Evolutionary conservation across 176 grass and related monocot species (phyloP).

Genomic region (barley (Hordeum vulgare)): MorexV3_pseudomolecules_assembly NC_058522.1:130436601-130437100

Average conservation of each 20-base stretch:
- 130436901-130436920: not conserved
- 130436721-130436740: not conserved
- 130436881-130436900: not conserved
- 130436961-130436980: slow-evolving; percentile 87
- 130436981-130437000: slow-evolving; percentile 94
- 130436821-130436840: not conserved
- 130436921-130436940: slow-evolving; percentile 78
- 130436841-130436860: not conserved
- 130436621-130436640: too few relatives aligned
- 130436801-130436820: not conserved
- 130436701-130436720: not conserved
- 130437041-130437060: slow-evolving; percentile 68
- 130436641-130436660: too few relatives aligned
- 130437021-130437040: slow-evolving; percentile 62
- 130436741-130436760: not conserved
- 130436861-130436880: not conserved
- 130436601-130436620: too few relatives aligned
- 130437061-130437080: slow-evolving; percentile 94
- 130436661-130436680: too few relatives aligned
- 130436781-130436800: not conserved
- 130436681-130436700: not conserved
- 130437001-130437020: slow-evolving; percentile 63
- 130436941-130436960: slow-evolving; percentile 65
- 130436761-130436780: not conserved
- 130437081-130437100: slow-evolving; percentile 82